phyloP scores from a whole-genome alignment of 768 basidiomycete species.

The Coprinopsis sp. region DNA sequence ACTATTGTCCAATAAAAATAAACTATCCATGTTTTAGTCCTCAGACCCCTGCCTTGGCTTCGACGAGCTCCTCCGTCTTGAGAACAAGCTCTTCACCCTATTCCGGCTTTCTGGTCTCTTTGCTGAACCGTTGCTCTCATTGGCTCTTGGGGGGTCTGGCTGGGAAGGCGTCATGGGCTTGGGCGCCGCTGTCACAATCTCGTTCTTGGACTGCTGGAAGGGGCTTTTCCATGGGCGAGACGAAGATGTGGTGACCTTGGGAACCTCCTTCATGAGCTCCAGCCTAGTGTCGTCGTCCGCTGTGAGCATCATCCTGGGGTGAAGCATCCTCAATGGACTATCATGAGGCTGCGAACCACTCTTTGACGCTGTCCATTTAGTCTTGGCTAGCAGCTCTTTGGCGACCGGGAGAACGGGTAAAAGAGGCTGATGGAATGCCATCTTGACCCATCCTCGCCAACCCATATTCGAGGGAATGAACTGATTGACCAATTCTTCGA shows the following conservation, averaged over 20 bases:
- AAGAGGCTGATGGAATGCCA: constrained; percentile 77
- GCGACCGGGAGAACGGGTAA: constrained; percentile 76
- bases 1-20: too few relatives aligned
- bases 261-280: constrained; percentile 14
- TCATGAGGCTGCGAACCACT: constrained; percentile 27
- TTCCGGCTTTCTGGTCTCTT: background rate
- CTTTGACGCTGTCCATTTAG: constrained; percentile 59
- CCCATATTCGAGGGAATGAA: constrained; percentile 75
- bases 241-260: constrained; percentile 10
- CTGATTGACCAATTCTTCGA: constrained; percentile 74
- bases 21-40: too few relatives aligned
- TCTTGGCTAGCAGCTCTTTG: constrained; percentile 72
- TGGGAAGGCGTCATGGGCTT: too few relatives aligned
- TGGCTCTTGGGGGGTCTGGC: too few relatives aligned
- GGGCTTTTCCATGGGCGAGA: constrained; percentile 14
- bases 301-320: constrained; percentile 23
- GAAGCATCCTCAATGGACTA: constrained; percentile 28
- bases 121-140: too few relatives aligned
- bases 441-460: constrained; percentile 80
- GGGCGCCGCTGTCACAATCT: constrained; percentile 8
- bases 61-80: background rate
- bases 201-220: constrained; percentile 15
- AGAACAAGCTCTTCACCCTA: background rate
- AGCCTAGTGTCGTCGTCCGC: constrained; percentile 24
- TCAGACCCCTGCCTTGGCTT: background rate